Conservation (phyloP, 2,329 filamentous ascomycete genomes). For the Fusarium neocosmosporiellum region DNA sequence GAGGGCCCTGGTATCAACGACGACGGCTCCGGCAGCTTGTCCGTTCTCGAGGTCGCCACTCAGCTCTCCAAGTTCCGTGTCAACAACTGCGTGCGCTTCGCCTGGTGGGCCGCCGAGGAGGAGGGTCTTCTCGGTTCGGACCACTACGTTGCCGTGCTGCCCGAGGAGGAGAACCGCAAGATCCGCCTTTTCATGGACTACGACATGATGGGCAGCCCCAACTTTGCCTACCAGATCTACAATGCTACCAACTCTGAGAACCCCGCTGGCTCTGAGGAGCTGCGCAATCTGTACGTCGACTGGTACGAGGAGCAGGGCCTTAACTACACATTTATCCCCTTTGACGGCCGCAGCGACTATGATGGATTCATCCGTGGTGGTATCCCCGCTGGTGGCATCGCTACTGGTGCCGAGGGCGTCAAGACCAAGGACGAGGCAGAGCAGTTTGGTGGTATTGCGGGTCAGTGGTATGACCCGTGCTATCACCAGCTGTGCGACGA, state of each 20-base stretch:
- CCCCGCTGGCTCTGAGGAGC: conserved; percentile 76
- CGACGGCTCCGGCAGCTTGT: conserved; percentile 75
- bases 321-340: conserved; percentile 77
- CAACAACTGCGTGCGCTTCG: conserved; percentile 74
- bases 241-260: conserved; percentile 76
- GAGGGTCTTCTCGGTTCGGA: conserved; percentile 73
- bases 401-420: conserved; percentile 80
- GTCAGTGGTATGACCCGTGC: conserved; percentile 68
- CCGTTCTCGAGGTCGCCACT: conserved; percentile 71
- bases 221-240: conserved; percentile 77
- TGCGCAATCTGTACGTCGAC: conserved; percentile 74
- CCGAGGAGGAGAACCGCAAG: conserved; percentile 68
- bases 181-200: conserved; percentile 77
- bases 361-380: conserved; percentile 79
- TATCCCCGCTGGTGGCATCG: conserved; percentile 80
- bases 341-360: conserved; percentile 85
- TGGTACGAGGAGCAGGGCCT: conserved; percentile 73
- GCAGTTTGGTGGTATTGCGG: conserved; percentile 78
- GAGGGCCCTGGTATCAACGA: conserved; percentile 82
- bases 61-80: conserved; percentile 68
- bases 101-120: conserved; percentile 76
- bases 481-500: conserved; percentile 73
- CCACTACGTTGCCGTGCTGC: conserved; percentile 68
- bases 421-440: conserved; percentile 75
- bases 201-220: conserved; percentile 76